These are phyloP conservation scores for Aspergillus floridensis DNA, from an alignment of 2,329 filamentous ascomycete genomes.

Conservation along the genomic window DNA sequence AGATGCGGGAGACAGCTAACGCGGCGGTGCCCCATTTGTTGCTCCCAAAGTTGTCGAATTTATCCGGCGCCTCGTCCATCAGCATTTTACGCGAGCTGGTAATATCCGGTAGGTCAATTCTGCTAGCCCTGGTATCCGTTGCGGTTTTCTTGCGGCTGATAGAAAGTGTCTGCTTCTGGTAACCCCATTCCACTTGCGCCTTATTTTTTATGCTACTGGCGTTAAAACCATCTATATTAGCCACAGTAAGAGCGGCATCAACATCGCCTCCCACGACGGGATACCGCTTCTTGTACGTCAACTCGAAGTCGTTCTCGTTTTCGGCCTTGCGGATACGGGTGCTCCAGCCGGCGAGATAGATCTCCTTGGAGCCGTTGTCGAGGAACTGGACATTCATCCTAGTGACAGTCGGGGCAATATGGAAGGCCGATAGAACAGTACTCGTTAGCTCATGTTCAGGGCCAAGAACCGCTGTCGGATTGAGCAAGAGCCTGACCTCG, in stretches of 20 bases:
- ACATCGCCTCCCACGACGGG: slow-evolving; percentile 28
- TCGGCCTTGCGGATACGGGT: slow-evolving; percentile 40
- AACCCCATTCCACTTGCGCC: slow-evolving; percentile 40
- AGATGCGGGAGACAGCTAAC: too few species aligned
- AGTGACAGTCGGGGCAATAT: slow-evolving; percentile 26
- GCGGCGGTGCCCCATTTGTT: slow-evolving; percentile 22
- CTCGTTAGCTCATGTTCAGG: slow-evolving; percentile 26
- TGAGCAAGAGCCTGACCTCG: slow-evolving; percentile 36
- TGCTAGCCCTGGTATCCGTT: slow-evolving; percentile 3
- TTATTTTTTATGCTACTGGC: slow-evolving; percentile 29
- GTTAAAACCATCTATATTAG: slow-evolving; percentile 36
- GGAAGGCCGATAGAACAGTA: slow-evolving; percentile 30
- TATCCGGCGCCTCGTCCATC: slow-evolving; percentile 28
- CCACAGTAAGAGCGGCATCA: slow-evolving; percentile 29
- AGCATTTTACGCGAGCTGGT: slow-evolving; percentile 12
- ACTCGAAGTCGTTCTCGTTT: slow-evolving; percentile 32
- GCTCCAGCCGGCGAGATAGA: slow-evolving; percentile 38
- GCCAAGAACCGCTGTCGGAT: slow-evolving; percentile 33
- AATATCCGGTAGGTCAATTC: slow-evolving; percentile 6
- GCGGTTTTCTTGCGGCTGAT: slow-evolving; percentile 27
- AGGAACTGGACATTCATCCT: slow-evolving; percentile 42
- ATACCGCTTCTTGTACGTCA: slow-evolving; percentile 44
- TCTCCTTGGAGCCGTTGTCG: slow-evolving; percentile 32
- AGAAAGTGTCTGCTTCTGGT: slow-evolving; percentile 38
- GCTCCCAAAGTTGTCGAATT: slow-evolving; percentile 31